A percentile compares a stretch with the other conserved stretches of the same genome.
phyloP scores from a whole-genome alignment of 805 yeast species.

The Yarrowia sp. region DNA sequence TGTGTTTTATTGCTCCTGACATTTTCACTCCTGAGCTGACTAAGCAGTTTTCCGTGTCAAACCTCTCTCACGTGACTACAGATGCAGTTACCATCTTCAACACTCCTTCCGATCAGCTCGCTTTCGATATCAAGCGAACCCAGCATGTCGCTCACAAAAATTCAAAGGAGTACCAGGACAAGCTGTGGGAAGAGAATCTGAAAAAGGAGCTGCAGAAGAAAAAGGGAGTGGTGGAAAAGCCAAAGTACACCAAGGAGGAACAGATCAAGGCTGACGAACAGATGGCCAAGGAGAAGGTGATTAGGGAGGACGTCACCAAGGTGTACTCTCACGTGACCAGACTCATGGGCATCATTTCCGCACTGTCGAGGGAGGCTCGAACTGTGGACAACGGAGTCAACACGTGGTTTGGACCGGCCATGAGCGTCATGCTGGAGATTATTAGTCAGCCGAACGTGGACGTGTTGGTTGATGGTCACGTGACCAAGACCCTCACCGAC shows the following conservation, averaged over 20 bases:
- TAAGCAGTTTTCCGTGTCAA: conserved; percentile 42
- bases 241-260: conserved; percentile 76
- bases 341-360: conserved; percentile 52
- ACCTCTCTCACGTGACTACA: conserved; percentile 44
- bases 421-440: conserved; percentile 49
- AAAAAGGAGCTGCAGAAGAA: conserved; percentile 59
- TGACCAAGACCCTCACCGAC: conserved; percentile 38
- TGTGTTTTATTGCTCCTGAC: conserved; percentile 58
- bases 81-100: conserved; percentile 55
- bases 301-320: conserved; percentile 49
- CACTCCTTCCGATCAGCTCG: conserved; percentile 67
- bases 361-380: conserved; percentile 51
- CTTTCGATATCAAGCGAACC: conserved; percentile 49
- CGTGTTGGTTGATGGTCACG: neutral
- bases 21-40: conserved; percentile 53
- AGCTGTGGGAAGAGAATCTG: conserved; percentile 85
- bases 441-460: conserved; percentile 38
- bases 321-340: conserved; percentile 46
- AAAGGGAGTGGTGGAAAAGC: conserved; percentile 33
- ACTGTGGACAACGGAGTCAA: conserved; percentile 61
- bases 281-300: conserved; percentile 55
- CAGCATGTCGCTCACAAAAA: conserved; percentile 59
- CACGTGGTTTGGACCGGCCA: conserved; percentile 72
- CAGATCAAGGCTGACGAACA: conserved; percentile 61
- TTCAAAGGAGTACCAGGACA: conserved; percentile 78